Base-by-base conservation (phyloP, 1,139 yeast species). In the Candida sp. region DNA sequence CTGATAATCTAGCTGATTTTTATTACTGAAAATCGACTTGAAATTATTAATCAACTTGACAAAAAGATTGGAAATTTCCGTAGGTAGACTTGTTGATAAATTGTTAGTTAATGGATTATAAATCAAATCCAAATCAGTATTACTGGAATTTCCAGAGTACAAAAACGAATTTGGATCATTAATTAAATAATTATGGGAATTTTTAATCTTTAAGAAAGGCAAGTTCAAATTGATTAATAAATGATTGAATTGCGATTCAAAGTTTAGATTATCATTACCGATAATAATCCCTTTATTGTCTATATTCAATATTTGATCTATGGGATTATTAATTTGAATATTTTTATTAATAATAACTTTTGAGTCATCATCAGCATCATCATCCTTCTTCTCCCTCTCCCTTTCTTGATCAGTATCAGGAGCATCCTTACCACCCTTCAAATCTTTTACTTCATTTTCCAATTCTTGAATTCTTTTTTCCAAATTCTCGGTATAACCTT, bases 401-500 rank as follows among this genome's bases (percentile, higher is more conserved):
- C 19, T 34, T 23, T 35, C 30, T 22, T 25, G 25, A n/a, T n/a
- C n/a, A n/a, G n/a, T n/a, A n/a, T n/a, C n/a, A n/a, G n/a, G n/a
- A n/a, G n/a, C n/a, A 35, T 23, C 33, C n/a, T 34, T 19, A n/a
- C n/a, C n/a, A 11, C 12, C 33, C 34, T 29, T 15, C 33, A 54
- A 55, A 9, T 51, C 47, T 42, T 66, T 57, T 39, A 81, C 57
- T 44, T 82, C 88, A 12, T 79, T 77, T 55, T 85, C 90, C 43
- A 85, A 62, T 23, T 73, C 74, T 37, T 79, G 74, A 35, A 86
- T 68, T 54, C 79, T 81, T 43, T 71, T 73, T 56, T 86, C 95
- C 48, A 86, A 64, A 54, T 81, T 81, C 59, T 84, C 88, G 0
- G 95, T 86, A 54, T 86, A 84, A 0, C 90, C 89, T 54, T 82